Percentiles rank a stretch among this genome's conserved stretches.
These are phyloP conservation scores for Lactarius tabidus DNA, from an alignment of 768 basidiomycete genomes.

Conservation along the genomic window DNA sequence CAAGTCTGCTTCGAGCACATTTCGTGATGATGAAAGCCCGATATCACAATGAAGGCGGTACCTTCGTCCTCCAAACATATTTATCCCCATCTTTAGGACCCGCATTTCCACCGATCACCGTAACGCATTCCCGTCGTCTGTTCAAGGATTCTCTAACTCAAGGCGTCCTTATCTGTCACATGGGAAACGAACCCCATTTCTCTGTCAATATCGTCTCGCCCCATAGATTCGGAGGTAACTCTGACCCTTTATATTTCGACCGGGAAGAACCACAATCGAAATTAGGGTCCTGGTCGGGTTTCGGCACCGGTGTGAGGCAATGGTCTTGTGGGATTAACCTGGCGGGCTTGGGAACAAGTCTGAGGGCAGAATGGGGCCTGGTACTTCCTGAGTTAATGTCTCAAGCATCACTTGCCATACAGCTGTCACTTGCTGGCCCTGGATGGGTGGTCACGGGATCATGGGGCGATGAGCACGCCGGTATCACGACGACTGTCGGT, in stretches of 20 bases:
- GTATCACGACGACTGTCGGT: conserved; percentile 44
- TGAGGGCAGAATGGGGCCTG: conserved; percentile 50
- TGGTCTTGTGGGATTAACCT: conserved; percentile 50
- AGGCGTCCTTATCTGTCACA: conserved; percentile 21
- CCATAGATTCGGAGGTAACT: conserved; percentile 9
- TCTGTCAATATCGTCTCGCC: conserved; percentile 20
- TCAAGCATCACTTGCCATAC: conserved; percentile 46
- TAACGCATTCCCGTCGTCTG: conserved; percentile 25
- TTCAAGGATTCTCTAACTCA: conserved; percentile 25
- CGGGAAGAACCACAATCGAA: conserved; percentile 21
- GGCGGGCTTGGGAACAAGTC: conserved; percentile 42
- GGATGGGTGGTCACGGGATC: conserved; percentile 42
- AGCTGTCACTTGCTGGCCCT: conserved; percentile 45
- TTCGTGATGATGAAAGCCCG: conserved; percentile 14
- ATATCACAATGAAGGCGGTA: conserved; percentile 18
- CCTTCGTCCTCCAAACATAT: conserved; percentile 16
- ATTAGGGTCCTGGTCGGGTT: conserved; percentile 49
- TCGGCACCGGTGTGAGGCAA: conserved; percentile 43
- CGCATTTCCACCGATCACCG: conserved; percentile 22
- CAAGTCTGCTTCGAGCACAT: conserved; percentile 24
- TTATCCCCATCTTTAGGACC: conserved; percentile 19
- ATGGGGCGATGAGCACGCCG: conserved; percentile 46
- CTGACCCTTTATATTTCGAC: conserved; percentile 14
- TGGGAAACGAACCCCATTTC: conserved; percentile 18
- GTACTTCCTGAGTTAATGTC: conserved; percentile 53